A percentile compares a stretch with the other conserved stretches of the same genome.
Evolutionary conservation across 2,329 filamentous ascomycete genomes (phyloP).

Genomic region (Coccinonectria pachysandricola): DNA sequence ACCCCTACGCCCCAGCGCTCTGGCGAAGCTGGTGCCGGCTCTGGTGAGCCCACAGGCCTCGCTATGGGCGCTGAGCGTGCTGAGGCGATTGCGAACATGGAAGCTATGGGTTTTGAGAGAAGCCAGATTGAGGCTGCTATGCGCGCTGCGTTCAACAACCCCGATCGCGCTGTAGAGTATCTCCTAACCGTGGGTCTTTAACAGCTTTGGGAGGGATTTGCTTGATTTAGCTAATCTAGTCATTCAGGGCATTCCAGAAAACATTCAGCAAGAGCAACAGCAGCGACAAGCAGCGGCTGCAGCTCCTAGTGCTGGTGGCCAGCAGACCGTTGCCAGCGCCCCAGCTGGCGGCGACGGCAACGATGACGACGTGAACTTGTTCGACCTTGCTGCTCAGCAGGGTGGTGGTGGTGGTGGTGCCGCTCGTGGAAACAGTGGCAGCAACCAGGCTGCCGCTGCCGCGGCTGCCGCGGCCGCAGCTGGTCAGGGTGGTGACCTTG

Average conservation of each 20-base stretch:
- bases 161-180: slow-evolving; percentile 94
- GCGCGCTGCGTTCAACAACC: slow-evolving; percentile 94
- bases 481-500: slow-evolving; percentile 46
- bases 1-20: slow-evolving; percentile 44
- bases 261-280: slow-evolving; percentile 61
- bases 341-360: slow-evolving; percentile 36
- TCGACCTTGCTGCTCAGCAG: slow-evolving; percentile 81
- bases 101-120: slow-evolving; percentile 91
- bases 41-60: slow-evolving; percentile 59
- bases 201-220: too few relatives aligned
- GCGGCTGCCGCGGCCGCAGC: slow-evolving; percentile 38
- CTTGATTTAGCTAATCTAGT: background rate
- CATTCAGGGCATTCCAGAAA: slow-evolving; percentile 77
- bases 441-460: slow-evolving; percentile 30
- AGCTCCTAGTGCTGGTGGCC: slow-evolving; percentile 27
- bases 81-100: slow-evolving; percentile 82
- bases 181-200: slow-evolving; percentile 61
- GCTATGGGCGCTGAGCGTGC: slow-evolving; percentile 76
- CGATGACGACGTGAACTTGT: slow-evolving; percentile 71
- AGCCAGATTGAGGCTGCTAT: slow-evolving; percentile 85
- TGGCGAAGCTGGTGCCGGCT: slow-evolving; percentile 27
- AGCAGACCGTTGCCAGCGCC: too few relatives aligned
- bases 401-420: slow-evolving; percentile 39
- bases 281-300: slow-evolving; percentile 31
- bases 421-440: slow-evolving; percentile 32